These are phyloP conservation scores for Naegleria fowleri DNA, from an alignment of 208 protist species.

Conservation along the genomic window DNA sequence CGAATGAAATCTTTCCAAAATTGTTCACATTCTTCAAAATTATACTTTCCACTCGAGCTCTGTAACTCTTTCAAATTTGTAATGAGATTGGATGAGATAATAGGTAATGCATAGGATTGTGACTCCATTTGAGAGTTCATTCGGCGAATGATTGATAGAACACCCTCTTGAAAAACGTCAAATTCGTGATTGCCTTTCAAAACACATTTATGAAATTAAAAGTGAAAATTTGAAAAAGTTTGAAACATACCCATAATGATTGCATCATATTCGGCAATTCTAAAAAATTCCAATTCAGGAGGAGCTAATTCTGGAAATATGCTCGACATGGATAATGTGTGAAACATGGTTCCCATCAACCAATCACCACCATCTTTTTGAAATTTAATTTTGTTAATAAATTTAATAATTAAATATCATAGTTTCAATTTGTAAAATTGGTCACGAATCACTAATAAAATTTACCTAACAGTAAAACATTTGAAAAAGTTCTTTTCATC, in stretches of 20 bases:
- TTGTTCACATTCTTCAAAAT: neutral
- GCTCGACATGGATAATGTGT: neutral
- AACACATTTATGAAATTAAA: too few species aligned
- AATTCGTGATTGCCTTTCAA: neutral
- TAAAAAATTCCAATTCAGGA: constrained; percentile 1
- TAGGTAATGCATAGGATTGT: neutral
- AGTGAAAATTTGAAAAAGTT: neutral
- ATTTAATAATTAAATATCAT: neutral
- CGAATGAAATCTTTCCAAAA: too few species aligned
- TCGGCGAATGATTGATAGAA: neutral
- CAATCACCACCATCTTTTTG: neutral
- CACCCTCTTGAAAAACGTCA: neutral
- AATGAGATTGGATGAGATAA: neutral
- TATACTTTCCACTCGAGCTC: neutral
- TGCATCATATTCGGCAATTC: constrained; percentile 1
- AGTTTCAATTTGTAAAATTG: too few species aligned
- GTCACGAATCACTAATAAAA: too few species aligned
- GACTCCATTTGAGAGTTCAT: neutral
- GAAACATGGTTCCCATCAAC: neutral
- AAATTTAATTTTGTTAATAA: too few species aligned
- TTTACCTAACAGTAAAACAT: neutral
- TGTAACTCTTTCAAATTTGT: neutral
- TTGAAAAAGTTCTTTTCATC: neutral
- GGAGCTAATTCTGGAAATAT: neutral
- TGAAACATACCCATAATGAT: neutral